Evolutionary conservation across 2,329 filamentous ascomycete genomes (phyloP).

Genomic region (Alternaria arborescens): DNA sequence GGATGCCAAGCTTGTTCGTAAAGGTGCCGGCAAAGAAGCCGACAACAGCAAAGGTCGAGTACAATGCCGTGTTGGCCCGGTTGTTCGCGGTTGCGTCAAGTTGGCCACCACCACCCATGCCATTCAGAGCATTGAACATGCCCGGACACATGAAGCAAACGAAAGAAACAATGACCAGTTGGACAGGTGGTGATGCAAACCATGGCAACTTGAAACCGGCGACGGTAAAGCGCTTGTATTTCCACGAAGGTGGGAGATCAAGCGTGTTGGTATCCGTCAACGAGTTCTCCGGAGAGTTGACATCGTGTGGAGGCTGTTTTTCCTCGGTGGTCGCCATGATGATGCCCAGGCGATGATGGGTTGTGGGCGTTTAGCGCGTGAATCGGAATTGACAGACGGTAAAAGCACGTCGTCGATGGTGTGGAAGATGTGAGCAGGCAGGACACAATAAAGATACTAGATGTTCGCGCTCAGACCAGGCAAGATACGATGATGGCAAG

Average conservation of each 20-base stretch:
- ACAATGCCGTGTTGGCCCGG: slow-evolving; percentile 74
- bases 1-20: slow-evolving; percentile 78
- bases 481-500: slow-evolving; percentile 7
- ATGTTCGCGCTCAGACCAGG: slow-evolving; percentile 23
- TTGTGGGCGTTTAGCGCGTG: slow-evolving; percentile 1
- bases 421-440: slow-evolving; percentile 5
- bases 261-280: slow-evolving; percentile 42
- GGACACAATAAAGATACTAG: slow-evolving; percentile 19
- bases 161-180: slow-evolving; percentile 60
- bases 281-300: slow-evolving; percentile 42
- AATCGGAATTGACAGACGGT: background rate
- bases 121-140: slow-evolving; percentile 63
- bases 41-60: slow-evolving; percentile 74
- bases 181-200: slow-evolving; percentile 60
- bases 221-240: slow-evolving; percentile 55
- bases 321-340: slow-evolving; percentile 44
- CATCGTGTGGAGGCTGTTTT: slow-evolving; percentile 31
- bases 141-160: slow-evolving; percentile 64
- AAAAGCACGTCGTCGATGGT: background rate
- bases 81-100: slow-evolving; percentile 64
- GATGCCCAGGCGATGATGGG: slow-evolving; percentile 4
- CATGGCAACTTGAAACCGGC: slow-evolving; percentile 55
- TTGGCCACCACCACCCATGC: slow-evolving; percentile 61
- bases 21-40: slow-evolving; percentile 74
- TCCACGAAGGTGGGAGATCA: slow-evolving; percentile 56